Evolutionary conservation across 2,329 filamentous ascomycete species (phyloP), one percentile per base, ranked within the genome.

Genomic region (Whalleya microplaca): DNA sequence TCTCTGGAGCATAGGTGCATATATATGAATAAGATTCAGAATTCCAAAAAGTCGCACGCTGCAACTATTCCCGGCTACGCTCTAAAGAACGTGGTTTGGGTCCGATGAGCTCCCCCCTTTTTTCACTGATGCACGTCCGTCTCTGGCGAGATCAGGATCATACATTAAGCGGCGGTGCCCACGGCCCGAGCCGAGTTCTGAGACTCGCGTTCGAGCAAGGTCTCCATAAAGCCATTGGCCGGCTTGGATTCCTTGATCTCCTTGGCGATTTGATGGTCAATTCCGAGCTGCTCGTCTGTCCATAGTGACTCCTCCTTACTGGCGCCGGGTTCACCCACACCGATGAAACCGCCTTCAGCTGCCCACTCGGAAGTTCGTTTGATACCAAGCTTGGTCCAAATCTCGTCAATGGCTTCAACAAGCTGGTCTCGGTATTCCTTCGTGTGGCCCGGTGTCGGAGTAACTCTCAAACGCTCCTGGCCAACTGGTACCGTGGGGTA

Each of bases 401-500:
- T 94, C 66, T 85, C 84, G 66, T 96, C 91, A 32, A 99, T 78
- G 4, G 94, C 92, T 57, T 86, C 76, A 23, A 97, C 87, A 3
- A 99, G 87, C 68, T 96, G 86, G 64, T 96, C 89, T 60, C 92
- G 91, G 77, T 90, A 92, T 66, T 91, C 85, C 76, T 89, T 89
- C 53, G 85, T 86, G 74, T 99, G 95, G 43, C 95, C 95, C 0
- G 95, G 95, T 1, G 95, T 99, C 0, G 95, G 95, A 1, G 95
- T 99, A 74, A 99, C 92, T 64, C 95, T 90, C 54, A 99, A 88
- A 56, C 95, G 88, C 76, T 99, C 95, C 79, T 99, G 93, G n/a
- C 95, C 95, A 6, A 96, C 92, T 2, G 95, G 95, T 2, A 99
- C 95, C 49, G 95, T 99, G 2, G 95, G 95, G 77, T 98, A 98